Evolutionary conservation across 2,329 filamentous ascomycete genomes (phyloP).

Genomic region (Ciborinia camelliae): DNA sequence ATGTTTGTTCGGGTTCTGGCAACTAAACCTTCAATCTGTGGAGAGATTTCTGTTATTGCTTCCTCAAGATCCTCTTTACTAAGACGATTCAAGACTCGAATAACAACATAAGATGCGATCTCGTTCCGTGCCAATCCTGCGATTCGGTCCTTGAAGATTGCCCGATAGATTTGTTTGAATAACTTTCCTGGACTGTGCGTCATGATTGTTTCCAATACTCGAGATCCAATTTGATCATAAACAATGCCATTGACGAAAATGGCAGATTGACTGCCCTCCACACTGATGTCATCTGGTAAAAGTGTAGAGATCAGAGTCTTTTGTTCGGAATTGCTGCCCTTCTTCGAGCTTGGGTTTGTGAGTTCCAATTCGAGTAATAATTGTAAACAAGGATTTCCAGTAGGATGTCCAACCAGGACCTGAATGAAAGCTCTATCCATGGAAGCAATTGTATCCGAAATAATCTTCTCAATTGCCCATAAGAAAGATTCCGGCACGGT

Average conservation of each 20-base stretch:
- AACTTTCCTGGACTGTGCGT: constrained; percentile 77
- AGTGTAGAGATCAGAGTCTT: constrained; percentile 68
- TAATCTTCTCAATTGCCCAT: constrained; percentile 75
- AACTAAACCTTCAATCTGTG: constrained; percentile 70
- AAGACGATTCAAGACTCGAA: constrained; percentile 76
- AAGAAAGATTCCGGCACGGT: constrained; percentile 77
- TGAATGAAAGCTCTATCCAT: constrained; percentile 79
- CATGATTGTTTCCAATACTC: constrained; percentile 83
- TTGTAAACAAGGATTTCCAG: constrained; percentile 91
- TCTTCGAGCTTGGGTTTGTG: constrained; percentile 64
- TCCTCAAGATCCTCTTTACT: constrained; percentile 80
- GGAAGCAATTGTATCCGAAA: constrained; percentile 68
- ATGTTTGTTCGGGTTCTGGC: constrained; percentile 74
- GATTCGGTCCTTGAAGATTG: constrained; percentile 76
- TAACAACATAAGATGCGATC: constrained; percentile 82
- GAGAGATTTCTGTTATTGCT: constrained; percentile 67
- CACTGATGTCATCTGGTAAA: constrained; percentile 74
- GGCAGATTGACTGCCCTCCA: constrained; percentile 69
- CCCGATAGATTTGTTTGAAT: constrained; percentile 83
- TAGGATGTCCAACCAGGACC: constrained; percentile 80
- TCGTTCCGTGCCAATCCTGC: constrained; percentile 82
- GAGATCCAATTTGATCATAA: constrained; percentile 87
- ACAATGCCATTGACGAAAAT: constrained; percentile 82
- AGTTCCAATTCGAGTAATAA: constrained; percentile 85
- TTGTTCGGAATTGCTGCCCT: constrained; percentile 51